These are phyloP conservation scores for Kalaharituber pfeilii DNA, from an alignment of 2,329 filamentous ascomycete genomes.

Conservation along the genomic window DNA sequence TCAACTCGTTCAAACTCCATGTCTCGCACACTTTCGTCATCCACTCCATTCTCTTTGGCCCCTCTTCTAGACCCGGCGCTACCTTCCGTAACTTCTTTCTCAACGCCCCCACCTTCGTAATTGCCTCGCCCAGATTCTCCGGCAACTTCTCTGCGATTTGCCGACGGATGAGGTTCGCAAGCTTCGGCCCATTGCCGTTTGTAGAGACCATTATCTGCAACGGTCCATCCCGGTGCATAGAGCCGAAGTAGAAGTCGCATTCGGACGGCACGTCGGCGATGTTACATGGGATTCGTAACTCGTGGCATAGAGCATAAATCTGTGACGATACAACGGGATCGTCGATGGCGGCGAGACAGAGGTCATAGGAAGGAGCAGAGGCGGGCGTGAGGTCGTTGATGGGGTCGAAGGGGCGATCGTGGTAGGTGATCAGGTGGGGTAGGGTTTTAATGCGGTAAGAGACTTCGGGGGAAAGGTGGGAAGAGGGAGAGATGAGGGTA, in stretches of 20 bases:
- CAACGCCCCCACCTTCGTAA: slow-evolving; percentile 65
- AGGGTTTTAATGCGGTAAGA: slow-evolving; percentile 57
- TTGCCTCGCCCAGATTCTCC: slow-evolving; percentile 63
- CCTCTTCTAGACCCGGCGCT: slow-evolving; percentile 54
- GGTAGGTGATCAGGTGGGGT: slow-evolving; percentile 49
- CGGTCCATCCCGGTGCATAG: slow-evolving; percentile 83
- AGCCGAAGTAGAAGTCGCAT: slow-evolving; percentile 98
- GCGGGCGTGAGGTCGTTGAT: slow-evolving; percentile 62
- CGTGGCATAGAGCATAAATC: slow-evolving; percentile 88
- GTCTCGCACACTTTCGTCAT: slow-evolving; percentile 83
- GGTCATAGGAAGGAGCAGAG: slow-evolving; percentile 43
- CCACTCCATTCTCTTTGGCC: slow-evolving; percentile 82
- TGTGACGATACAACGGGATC: slow-evolving; percentile 76
- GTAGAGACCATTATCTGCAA: slow-evolving; percentile 98
- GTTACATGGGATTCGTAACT: slow-evolving; percentile 69
- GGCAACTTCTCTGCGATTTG: slow-evolving; percentile 66
- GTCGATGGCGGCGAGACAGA: slow-evolving; percentile 88
- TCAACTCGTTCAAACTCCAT: slow-evolving; percentile 72
- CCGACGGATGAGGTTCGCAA: slow-evolving; percentile 71
- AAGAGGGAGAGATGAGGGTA: slow-evolving; percentile 61
- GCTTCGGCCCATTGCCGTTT: slow-evolving; percentile 83
- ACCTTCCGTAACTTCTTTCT: slow-evolving; percentile 61
- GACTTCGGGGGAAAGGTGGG: slow-evolving; percentile 77
- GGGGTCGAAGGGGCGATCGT: slow-evolving; percentile 70
- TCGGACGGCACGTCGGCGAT: slow-evolving; percentile 93